Base-by-base conservation (phyloP, 805 yeast genomes). In the Candida endomychidarum region DNA sequence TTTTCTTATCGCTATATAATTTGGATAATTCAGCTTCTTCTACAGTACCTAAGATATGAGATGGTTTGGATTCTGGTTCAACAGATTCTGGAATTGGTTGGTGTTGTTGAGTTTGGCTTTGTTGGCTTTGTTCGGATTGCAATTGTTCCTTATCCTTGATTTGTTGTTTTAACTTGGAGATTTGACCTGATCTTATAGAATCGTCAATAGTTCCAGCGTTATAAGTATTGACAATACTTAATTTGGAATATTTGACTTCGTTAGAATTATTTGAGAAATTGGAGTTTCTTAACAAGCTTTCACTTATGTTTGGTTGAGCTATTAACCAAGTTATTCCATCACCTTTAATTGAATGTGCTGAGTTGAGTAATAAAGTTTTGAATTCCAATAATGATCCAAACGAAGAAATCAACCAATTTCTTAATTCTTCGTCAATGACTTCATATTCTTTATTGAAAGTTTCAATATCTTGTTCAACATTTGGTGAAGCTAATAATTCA, bases 291-390 rank as follows among this genome's bases (percentile, higher is more conserved):
- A 57, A 46, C 18, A 54, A 49, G 28, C 48, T 47, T 37, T 64
- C 65, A 15, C 64, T 51, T 41, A 57, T 52, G 32, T 58, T 58
- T 11, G 59, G 70, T 61, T 71, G 72, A 42, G 91, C 95, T 16
- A 89, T 82, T 14, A 93, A 67, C 93, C 97, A 93, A 8, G 90
- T 85, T 62, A 75, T 81, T 3, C 99, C 99, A 60, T 87, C 91
- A 37, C 98, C 97, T 45, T 83, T 79, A 45, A 88, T 77, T 3
- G 83, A 75, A 36, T 70, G 63, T 8, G 91, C 87, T 1, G 93
- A 80, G 42, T 78, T 75, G 43, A 86, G 56, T 31, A 93, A 61
- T 34, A 86, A 72, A 1, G 85, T 77, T 50, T 84, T 75, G 57
- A 93, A 82, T 57, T 88, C 95, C 11, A 74, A 77, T 8, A 87